Conservation (phyloP, 2,329 filamentous ascomycete species). For the Immersiporthe knoxdaviesiana region DNA sequence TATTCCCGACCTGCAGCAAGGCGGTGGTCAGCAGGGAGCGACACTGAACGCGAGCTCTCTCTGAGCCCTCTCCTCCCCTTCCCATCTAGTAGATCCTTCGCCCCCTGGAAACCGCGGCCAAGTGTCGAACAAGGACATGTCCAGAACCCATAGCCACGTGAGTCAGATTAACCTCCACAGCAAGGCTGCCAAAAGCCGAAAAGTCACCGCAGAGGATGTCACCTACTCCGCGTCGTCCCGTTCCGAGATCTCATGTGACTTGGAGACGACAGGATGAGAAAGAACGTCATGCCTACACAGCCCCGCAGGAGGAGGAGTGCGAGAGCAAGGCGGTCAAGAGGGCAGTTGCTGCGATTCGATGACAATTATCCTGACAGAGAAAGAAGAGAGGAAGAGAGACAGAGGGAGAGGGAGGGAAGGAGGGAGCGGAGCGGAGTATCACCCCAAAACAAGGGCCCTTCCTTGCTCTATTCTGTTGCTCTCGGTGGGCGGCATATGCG, state of each 20-base stretch:
- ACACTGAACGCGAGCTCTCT: neutral
- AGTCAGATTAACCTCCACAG: conserved; percentile 1
- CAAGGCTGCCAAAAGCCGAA: conserved; percentile 5
- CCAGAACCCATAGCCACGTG: neutral
- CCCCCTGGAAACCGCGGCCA: neutral
- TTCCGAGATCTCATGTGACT: conserved; percentile 15
- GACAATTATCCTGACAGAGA: neutral
- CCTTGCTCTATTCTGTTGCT: neutral
- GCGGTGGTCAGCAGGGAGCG: conserved; percentile 7
- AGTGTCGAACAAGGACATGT: conserved; percentile 1
- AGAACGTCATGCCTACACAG: neutral
- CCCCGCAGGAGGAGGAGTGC: neutral
- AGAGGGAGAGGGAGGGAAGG: neutral
- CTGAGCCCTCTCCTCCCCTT: neutral
- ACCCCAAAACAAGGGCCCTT: neutral
- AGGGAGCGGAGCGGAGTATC: neutral
- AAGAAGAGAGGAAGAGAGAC: neutral
- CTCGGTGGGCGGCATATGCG: neutral
- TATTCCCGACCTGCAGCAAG: neutral
- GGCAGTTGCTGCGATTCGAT: neutral
- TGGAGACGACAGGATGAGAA: neutral
- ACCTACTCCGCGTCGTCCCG: conserved; percentile 16
- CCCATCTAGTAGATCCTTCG: neutral
- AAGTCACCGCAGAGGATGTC: conserved; percentile 13
- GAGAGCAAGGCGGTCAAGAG: conserved; percentile 10